phyloP scores from a whole-genome alignment of 768 basidiomycete species.

The Saitozyma podzolica region DNA sequence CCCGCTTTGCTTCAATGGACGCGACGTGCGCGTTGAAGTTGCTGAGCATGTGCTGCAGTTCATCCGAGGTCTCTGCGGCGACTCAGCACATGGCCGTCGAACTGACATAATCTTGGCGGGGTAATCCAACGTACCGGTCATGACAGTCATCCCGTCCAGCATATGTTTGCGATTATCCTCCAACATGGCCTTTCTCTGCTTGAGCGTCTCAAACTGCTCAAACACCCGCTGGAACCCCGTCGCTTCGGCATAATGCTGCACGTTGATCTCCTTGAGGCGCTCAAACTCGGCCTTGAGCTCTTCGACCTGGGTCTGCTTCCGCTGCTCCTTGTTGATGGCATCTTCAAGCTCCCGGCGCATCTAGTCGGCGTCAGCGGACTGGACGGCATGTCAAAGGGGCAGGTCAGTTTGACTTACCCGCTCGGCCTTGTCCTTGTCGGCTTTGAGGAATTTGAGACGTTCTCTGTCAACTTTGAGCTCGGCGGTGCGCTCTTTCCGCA shows the following conservation, averaged over 20 bases:
- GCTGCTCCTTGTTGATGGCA: slow-evolving; percentile 67
- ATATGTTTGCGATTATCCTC: slow-evolving; percentile 66
- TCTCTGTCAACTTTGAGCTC: slow-evolving; percentile 94
- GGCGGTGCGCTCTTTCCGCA: slow-evolving; percentile 84
- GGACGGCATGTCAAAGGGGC: not conserved
- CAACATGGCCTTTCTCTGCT: slow-evolving; percentile 64
- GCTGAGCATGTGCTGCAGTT: slow-evolving; percentile 57
- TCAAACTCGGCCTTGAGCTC: slow-evolving; percentile 68
- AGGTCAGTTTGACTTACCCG: slow-evolving; percentile 56
- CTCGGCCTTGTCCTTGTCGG: slow-evolving; percentile 83
- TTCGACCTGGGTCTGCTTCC: slow-evolving; percentile 74
- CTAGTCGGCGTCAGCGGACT: slow-evolving; percentile 14
- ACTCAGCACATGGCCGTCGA: slow-evolving; percentile 5
- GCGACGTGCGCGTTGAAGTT: slow-evolving; percentile 56
- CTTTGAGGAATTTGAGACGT: slow-evolving; percentile 70
- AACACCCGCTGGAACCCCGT: slow-evolving; percentile 73
- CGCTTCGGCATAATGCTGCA: slow-evolving; percentile 72
- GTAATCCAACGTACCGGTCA: slow-evolving; percentile 58
- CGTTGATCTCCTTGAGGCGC: slow-evolving; percentile 58
- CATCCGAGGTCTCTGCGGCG: slow-evolving; percentile 65
- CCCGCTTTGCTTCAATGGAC: slow-evolving; percentile 27
- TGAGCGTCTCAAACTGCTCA: slow-evolving; percentile 65
- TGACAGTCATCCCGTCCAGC: slow-evolving; percentile 65
- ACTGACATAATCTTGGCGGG: too few species aligned
- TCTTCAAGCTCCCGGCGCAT: slow-evolving; percentile 58